Conservation (phyloP, 306 rosid genomes). For the Oemleria cerasiformis region DNA sequence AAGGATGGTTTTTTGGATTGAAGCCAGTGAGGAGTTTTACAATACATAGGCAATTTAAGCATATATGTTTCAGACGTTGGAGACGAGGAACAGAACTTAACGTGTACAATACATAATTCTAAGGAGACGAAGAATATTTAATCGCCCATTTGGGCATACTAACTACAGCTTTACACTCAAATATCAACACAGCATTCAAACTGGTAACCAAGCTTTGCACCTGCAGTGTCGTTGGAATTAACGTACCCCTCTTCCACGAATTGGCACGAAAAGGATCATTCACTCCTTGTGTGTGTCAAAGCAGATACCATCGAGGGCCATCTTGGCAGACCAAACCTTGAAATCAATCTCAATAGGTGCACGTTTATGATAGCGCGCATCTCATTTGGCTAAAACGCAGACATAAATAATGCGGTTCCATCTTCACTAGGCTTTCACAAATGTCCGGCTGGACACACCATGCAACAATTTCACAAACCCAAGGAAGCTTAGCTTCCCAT, state of each 20-base stretch:
- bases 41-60: not conserved
- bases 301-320: constrained; percentile 13
- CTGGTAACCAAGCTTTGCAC: constrained; percentile 25
- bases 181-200: constrained; percentile 23
- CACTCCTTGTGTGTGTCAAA: constrained; percentile 21
- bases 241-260: constrained; percentile 39
- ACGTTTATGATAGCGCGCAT: constrained; percentile 23
- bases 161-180: constrained; percentile 56
- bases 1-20: not conserved
- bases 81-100: constrained; percentile 7
- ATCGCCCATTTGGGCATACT: constrained; percentile 40
- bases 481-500: constrained; percentile 94
- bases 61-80: not conserved
- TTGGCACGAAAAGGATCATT: constrained; percentile 27
- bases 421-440: constrained; percentile 62
- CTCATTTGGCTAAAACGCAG: constrained; percentile 20
- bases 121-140: constrained; percentile 5
- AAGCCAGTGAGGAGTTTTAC: not conserved
- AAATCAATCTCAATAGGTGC: constrained; percentile 23
- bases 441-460: constrained; percentile 75
- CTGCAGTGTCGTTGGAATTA: constrained; percentile 28
- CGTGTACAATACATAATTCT: constrained; percentile 6
- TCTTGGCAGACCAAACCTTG: constrained; percentile 25
- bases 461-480: constrained; percentile 90
- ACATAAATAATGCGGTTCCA: constrained; percentile 18